Conservation (phyloP, 23 red algal genomes). For the Chondrus crispus region DNA sequence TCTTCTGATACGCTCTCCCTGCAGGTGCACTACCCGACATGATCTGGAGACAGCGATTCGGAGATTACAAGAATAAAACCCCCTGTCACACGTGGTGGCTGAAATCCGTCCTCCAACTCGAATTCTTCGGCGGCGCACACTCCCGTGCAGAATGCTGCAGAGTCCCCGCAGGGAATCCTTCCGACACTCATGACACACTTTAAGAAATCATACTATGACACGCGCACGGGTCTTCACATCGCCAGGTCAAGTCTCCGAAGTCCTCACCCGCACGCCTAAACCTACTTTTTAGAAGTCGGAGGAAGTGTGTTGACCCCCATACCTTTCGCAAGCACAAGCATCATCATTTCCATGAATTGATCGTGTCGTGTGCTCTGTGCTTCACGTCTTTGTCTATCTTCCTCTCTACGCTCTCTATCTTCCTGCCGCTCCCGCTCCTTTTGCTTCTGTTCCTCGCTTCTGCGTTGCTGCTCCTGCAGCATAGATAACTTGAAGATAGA, state of each 20-base stretch:
- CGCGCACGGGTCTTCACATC: background rate
- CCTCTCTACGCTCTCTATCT: background rate
- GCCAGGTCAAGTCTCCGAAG: background rate
- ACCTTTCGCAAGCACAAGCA: background rate
- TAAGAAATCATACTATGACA: background rate
- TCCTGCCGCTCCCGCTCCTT: background rate
- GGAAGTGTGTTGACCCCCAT: slow-evolving; percentile 3
- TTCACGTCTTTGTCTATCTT: background rate
- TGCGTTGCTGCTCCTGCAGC: background rate
- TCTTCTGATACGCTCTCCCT: slow-evolving; percentile 31
- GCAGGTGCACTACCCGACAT: slow-evolving; percentile 4
- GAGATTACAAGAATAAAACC: slow-evolving; percentile 37
- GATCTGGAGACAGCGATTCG: slow-evolving; percentile 33
- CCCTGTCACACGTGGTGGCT: slow-evolving; percentile 25
- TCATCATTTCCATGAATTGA: slow-evolving; percentile 9
- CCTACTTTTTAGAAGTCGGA: slow-evolving; percentile 13
- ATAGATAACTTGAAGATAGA: background rate
- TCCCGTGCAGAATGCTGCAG: no score
- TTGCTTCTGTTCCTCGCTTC: background rate
- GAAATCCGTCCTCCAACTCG: background rate
- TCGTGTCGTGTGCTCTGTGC: background rate
- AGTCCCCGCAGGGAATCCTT: slow-evolving; percentile 6
- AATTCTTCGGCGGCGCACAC: slow-evolving; percentile 39
- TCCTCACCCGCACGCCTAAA: background rate
- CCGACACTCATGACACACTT: background rate